These are phyloP conservation scores for Tolypocladium album DNA, from an alignment of 2,329 filamentous ascomycete genomes.

Conservation along the genomic window DNA sequence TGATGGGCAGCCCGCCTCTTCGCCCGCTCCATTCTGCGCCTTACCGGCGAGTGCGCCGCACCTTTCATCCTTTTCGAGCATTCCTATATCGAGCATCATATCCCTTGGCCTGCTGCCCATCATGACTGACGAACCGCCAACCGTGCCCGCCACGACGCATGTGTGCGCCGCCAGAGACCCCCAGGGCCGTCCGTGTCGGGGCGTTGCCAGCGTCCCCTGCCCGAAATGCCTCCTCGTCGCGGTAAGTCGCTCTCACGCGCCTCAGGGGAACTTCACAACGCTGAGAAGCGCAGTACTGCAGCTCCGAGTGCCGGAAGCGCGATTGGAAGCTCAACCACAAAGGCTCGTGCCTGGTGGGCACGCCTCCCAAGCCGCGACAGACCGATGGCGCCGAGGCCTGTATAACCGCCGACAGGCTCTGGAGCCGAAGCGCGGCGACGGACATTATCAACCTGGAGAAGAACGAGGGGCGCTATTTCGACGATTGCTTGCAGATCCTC, in stretches of 20 bases:
- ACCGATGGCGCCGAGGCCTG: neutral
- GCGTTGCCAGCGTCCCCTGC: slow-evolving; percentile 5
- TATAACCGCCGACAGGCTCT: slow-evolving; percentile 2
- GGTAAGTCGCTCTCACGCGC: slow-evolving; percentile 4
- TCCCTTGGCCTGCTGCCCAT: neutral
- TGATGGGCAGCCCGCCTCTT: neutral
- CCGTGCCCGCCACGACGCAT: neutral
- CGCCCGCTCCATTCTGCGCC: neutral
- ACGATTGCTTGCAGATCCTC: slow-evolving; percentile 10
- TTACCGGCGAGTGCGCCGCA: neutral
- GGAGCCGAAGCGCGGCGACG: slow-evolving; percentile 10
- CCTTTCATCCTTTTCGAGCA: neutral
- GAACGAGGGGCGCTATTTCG: slow-evolving; percentile 13
- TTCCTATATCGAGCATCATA: neutral
- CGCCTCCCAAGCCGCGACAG: no score
- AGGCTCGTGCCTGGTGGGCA: neutral
- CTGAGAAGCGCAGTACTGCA: slow-evolving; percentile 10
- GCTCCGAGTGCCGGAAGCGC: slow-evolving; percentile 5
- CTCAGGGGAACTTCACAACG: no score
- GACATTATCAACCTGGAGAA: slow-evolving; percentile 15
- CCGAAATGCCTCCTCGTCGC: slow-evolving; percentile 9
- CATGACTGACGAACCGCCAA: neutral
- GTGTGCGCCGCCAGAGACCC: slow-evolving; percentile 3
- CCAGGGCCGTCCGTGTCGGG: slow-evolving; percentile 1
- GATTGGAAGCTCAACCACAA: slow-evolving; percentile 5